Evolutionary conservation across 208 protist species (phyloP).

Genomic region (Tritrichomonas foetus): DNA sequence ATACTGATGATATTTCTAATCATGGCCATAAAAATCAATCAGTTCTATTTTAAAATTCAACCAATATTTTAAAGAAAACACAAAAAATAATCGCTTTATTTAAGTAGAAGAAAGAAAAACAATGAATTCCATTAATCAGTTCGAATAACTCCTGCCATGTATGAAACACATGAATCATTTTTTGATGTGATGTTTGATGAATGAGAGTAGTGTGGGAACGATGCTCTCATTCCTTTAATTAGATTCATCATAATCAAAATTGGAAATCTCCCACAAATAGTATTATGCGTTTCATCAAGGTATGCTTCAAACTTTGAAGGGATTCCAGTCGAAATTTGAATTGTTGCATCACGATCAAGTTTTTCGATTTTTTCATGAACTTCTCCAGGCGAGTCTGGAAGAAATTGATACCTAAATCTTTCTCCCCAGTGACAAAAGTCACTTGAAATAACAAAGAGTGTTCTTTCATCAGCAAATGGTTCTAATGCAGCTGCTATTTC

Average conservation of each 20-base stretch:
- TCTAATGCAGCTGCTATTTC: constrained; percentile 67
- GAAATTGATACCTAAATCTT: constrained; percentile 78
- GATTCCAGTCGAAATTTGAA: constrained; percentile 68
- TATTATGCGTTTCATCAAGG: constrained; percentile 78
- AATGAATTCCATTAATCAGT: not conserved
- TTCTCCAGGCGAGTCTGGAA: constrained; percentile 62
- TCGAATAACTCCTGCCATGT: constrained; percentile 50
- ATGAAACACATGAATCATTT: constrained; percentile 82
- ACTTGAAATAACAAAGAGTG: constrained; percentile 84
- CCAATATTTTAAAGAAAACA: no score
- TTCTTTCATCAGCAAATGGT: constrained; percentile 67
- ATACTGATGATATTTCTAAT: no score
- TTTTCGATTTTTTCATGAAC: constrained; percentile 79
- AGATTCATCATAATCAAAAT: constrained; percentile 72
- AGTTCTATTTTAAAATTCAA: no score
- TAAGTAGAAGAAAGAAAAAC: no score
- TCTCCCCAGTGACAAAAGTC: constrained; percentile 96
- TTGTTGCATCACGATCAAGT: constrained; percentile 79
- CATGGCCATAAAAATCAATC: no score
- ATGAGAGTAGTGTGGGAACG: constrained; percentile 82
- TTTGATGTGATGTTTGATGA: constrained; percentile 69
- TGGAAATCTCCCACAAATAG: constrained; percentile 88
- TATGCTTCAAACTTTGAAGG: constrained; percentile 68
- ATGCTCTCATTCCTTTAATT: constrained; percentile 50
- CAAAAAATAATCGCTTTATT: no score